A percentile compares a stretch with the other conserved stretches of the same genome.
These are phyloP conservation scores for Sphaerobolus stellatus DNA, from an alignment of 1,284 basidiomycete species.

Conservation along the genomic window DNA sequence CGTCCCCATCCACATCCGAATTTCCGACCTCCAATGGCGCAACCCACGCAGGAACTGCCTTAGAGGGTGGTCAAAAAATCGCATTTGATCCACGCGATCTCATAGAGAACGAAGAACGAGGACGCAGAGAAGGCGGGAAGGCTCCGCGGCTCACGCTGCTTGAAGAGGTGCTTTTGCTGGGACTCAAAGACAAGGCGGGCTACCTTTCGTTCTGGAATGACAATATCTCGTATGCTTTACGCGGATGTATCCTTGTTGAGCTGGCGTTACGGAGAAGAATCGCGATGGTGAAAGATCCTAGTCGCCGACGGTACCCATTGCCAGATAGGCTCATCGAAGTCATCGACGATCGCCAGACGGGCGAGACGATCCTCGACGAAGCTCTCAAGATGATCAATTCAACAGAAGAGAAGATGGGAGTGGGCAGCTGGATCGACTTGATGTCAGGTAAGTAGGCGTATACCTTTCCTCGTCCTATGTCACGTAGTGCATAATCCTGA, in stretches of 20 bases:
- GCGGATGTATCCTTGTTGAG: conserved; percentile 94
- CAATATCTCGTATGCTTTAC: conserved; percentile 94
- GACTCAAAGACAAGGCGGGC: conserved; percentile 91
- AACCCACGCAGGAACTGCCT: conserved; percentile 65
- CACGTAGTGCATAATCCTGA: conserved; percentile 3
- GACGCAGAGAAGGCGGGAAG: conserved; percentile 53
- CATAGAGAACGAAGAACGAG: conserved; percentile 65
- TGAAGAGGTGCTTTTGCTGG: conserved; percentile 94
- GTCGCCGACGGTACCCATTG: conserved; percentile 72
- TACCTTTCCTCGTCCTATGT: conserved; percentile 6
- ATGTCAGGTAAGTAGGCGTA: conserved; percentile 77
- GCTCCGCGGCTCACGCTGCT: conserved; percentile 90
- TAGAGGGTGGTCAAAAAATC: conserved; percentile 81
- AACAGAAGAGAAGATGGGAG: conserved; percentile 70
- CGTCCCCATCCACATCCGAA: neutral
- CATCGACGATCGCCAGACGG: conserved; percentile 86
- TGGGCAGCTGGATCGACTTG: conserved; percentile 92
- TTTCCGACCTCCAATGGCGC: conserved; percentile 3
- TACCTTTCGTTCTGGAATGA: conserved; percentile 98
- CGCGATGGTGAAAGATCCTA: conserved; percentile 83
- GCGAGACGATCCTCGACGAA: conserved; percentile 94
- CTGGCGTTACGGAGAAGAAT: conserved; percentile 88
- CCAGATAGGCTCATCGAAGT: conserved; percentile 88
- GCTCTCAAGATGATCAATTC: conserved; percentile 91
- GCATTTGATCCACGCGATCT: conserved; percentile 95